Evolutionary conservation across 2,329 filamentous ascomycete genomes (phyloP), one percentile per base, ranked within the genome.

Genomic region (Colletotrichum scovillei): DNA sequence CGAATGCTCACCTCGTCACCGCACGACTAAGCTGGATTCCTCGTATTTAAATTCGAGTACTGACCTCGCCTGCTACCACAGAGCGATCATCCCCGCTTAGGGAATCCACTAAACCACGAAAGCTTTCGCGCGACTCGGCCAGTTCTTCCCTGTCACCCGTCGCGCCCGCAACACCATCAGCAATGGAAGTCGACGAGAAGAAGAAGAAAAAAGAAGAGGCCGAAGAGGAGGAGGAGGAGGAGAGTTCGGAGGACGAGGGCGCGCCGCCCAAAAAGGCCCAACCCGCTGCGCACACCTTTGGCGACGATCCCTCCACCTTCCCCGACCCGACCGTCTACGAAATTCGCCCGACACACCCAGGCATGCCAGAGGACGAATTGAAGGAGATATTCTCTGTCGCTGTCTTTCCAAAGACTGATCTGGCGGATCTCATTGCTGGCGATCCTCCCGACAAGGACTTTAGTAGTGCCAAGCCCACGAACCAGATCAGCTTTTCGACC

Each of bases 371-470:
- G 70, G 93, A 96, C n/a, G 92, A 97, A 78, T 94, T 92, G 81
- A 95, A 93, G 80, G 91, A 93, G 76, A 96, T 98, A 65, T 97
- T 94, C 81, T 95, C 94, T 8, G 97, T 99, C 19, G 92, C 93
- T 5, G 88, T 90, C 16, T 99, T 97, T 80, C 97, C 97, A 0
- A 89, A 88, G 65, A 92, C 90, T 75, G 94, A 98, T 79, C 88
- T 99, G 9, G 88, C 92, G 71, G 92, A 98, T 79, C 87, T 97
- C 76, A 97, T 97, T 75, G 93, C 96, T 12, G 97, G 97, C 60
- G 92, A 93, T 52, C 94, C 95, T 1, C 96, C 97, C 1, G 95
- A 98, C 82, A 95, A 94, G 81, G 97, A 99, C 84, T 98, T 98
- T 79, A 98, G 94, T 80, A 97, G 91, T 80, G 93, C 95, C 42